A percentile compares a stretch with the other conserved stretches of the same genome.
These are phyloP conservation scores for Uromyces viciae-fabae DNA, from an alignment of 1,284 basidiomycete genomes.

Conservation along the genomic window DNA sequence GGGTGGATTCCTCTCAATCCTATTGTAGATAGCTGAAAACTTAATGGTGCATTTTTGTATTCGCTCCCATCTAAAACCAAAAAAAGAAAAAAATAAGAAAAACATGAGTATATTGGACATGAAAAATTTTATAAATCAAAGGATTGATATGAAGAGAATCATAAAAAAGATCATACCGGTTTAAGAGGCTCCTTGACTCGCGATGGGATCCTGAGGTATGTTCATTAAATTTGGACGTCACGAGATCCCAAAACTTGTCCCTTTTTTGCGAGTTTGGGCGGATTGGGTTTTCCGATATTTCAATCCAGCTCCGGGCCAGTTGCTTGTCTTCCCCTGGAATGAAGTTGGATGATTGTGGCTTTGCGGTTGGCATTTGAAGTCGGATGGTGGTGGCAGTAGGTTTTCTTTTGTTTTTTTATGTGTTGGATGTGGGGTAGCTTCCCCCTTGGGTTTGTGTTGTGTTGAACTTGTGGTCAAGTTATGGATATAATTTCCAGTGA, in stretches of 20 bases:
- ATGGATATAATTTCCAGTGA: too few relatives aligned
- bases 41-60: not conserved
- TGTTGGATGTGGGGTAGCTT: too few relatives aligned
- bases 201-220: not conserved
- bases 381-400: too few relatives aligned
- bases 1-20: not conserved
- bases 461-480: too few relatives aligned
- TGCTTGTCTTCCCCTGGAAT: not conserved
- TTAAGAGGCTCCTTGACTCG: not conserved
- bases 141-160: too few relatives aligned
- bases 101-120: too few relatives aligned
- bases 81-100: too few relatives aligned
- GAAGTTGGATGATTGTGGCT: not conserved
- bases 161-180: too few relatives aligned
- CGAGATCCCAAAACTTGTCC: not conserved
- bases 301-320: constrained; percentile 8
- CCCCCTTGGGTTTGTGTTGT: too few relatives aligned
- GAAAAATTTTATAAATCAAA: too few relatives aligned
- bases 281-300: not conserved
- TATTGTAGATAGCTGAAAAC: not conserved
- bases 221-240: not conserved
- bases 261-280: not conserved
- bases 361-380: too few relatives aligned
- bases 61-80: not conserved
- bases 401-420: too few relatives aligned